Base-by-base conservation (phyloP, 2,329 filamentous ascomycete species). In the Periconia macrospinosa region DNA sequence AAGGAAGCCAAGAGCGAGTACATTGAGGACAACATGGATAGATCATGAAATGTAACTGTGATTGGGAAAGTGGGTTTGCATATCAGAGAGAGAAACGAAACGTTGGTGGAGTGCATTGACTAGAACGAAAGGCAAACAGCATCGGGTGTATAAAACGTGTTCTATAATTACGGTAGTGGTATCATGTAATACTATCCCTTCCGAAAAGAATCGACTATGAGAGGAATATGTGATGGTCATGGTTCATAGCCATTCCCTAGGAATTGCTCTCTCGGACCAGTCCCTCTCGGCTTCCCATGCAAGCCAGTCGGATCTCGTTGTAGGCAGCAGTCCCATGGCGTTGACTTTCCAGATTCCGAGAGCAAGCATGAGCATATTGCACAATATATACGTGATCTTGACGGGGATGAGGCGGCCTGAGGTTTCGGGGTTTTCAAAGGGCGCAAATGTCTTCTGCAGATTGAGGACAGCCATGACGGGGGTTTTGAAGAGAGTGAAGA, bases 401-500 rank as follows among this genome's bases (percentile, higher is more conserved):
- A 94, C 92, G 63, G 87, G 83, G 53, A 96, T 73, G 65, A 97
- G 82, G 71, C 91, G 85, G 40, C 77, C 79, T 59, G 83, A 84
- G 63, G 90, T 96, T 33, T 84, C 86, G 49, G 91, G 87, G 18
- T 90, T 92, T 74, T 97, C 91, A 75, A 96, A 96, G 57, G 89
- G 88, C 70, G 91, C 86, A 74, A 99, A 97, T n/a, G 90, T 90
- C 69, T 87, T 84, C 70, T 94, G 92, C 45, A 93, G 93, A 62
- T 81, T 85, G 56, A 96, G 77, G 44, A 97, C 79, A 33, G 92
- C 94, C 75, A 91, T 85, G 56, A 99, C 83, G 10, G 94, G 94
- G 62, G 90, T 95, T 81, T 97, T 97, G 83, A 99, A 99, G 44
- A 96, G 87, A 89, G 97, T 97, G 68, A 93, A 92, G 17, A 97